phyloP scores from a whole-genome alignment of 106 monocot species.

The Acanthochlamys bracteata region DNA sequence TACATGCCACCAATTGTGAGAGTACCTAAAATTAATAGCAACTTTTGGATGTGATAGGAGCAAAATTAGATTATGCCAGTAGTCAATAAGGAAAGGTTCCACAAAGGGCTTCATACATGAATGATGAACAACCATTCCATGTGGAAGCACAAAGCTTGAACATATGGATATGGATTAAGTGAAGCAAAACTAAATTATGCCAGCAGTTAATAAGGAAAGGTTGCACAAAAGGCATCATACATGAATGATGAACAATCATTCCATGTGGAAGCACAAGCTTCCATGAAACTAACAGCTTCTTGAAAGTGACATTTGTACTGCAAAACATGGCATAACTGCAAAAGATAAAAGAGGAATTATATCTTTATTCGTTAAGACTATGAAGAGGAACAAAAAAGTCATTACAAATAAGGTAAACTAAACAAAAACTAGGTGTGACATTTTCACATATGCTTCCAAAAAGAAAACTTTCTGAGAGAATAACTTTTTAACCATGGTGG shows the following conservation, averaged over 20 bases:
- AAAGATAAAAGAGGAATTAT: background rate
- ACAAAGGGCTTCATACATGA: slow-evolving; percentile 45
- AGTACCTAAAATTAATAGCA: slow-evolving; percentile 30
- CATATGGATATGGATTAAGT: background rate
- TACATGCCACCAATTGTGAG: slow-evolving; percentile 94
- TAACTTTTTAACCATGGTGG: no score
- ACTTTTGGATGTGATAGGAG: background rate
- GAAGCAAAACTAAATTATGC: background rate
- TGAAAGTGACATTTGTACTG: slow-evolving; percentile 74
- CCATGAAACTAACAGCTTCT: slow-evolving; percentile 82
- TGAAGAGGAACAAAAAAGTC: no score
- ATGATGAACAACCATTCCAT: slow-evolving; percentile 64
- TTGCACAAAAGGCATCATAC: slow-evolving; percentile 24
- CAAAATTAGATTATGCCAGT: background rate
- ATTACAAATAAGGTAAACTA: no score
- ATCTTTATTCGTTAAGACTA: no score
- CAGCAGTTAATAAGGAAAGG: background rate
- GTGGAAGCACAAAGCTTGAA: slow-evolving; percentile 35
- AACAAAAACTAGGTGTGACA: no score
- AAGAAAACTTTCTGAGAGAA: no score
- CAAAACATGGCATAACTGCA: slow-evolving; percentile 73
- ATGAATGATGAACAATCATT: slow-evolving; percentile 63
- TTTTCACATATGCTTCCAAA: no score
- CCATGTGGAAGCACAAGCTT: slow-evolving; percentile 67
- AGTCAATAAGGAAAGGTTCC: background rate